Evolutionary conservation across 768 basidiomycete species (phyloP), one percentile per base, ranked within the genome.

Genomic region (Dacryopinax spathularia): DNA sequence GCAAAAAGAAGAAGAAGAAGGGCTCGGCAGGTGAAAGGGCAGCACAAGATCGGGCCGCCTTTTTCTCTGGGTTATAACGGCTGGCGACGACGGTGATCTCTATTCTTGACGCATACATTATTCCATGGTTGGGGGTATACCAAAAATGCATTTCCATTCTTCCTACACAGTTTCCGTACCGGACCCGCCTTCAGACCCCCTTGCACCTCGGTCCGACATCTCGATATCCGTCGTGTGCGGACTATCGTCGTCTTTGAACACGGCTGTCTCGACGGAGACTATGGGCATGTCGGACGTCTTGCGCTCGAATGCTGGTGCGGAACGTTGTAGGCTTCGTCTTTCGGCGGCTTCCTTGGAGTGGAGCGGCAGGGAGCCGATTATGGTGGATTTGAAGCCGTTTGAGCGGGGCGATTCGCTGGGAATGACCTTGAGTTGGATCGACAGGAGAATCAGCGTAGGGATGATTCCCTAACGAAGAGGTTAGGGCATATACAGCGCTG

Each of bases 1-100:
- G 84, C 62, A 72, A 72, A 34, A 72, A 75, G 27, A 80, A 77
- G 70, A 81, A 77, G 74, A 82, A 81, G 72, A 86, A 82, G 71
- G 25, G 79, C 76, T 66, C 85, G 86, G 66, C 76, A 80, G 60
- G 76, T 83, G 25, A 82, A 80, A 9, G 4, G 22, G 18, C 39
- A 41, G 39, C 39, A 56, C 25, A 6, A 56, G 48, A 56, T 22
- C 22, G 48, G 48, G 29, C 3, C 25, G 48, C 22, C 25, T 56
- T 56, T 29, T 56, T 56, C 29, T 13, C 48, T 3, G 48, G 48
- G 10, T 29, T 56, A 29, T 56, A 56, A n/a, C 12, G 36, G 48
- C 25, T 27, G 3, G n/a, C n/a, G n/a, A n/a, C n/a, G 7, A 5
- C 13, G 25, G 48, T 56, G 10, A 3, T 29, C 10, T 13, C 31